Evolutionary conservation across 306 rosid species (phyloP), one percentile per base, ranked within the genome.

Genomic region (Amphicarpaea edgeworthii): DNA sequence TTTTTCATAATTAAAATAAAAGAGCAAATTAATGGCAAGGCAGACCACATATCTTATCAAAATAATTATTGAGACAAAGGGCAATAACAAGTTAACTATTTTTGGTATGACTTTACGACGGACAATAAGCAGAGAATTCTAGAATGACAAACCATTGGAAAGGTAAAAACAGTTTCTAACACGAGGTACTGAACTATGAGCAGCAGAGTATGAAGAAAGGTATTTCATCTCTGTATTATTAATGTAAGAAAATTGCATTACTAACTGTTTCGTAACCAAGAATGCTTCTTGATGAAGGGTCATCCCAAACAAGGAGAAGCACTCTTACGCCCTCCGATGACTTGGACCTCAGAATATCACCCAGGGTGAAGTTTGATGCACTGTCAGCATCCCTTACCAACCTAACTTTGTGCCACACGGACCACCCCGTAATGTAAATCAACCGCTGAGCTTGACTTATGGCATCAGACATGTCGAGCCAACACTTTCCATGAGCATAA

Each of bases 281-380:
- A 83, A 95, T 92, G 86, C 68, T 95, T 83, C 97, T 92, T 47
- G 99, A 95, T 17, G 99, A 86, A 20, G 97, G 99, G 70, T 95
- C 99, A 78, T 95, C 99, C 99, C 99, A 95, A 68, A 95, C 79
- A 84, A 95, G 99, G 51, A 95, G 93, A 83, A 95, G 88, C 83
- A 95, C 99, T 61, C 99, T 88, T 67, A 95, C 97, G 83, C 99
- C 99, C 76, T 95, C 97, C 77, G 87, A 92, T 26, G 99, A 95
- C 85, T 90, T 95, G 14, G 91, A 46, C 86, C 92, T 89, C 74
- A 95, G 83, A 76, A 95, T 88, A 21, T 95, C 96, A 23, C 99
- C 99, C 19, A 95, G 77, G 46, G 85, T 82, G 74, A 12, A 62
- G 19, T 82, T 65, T 53, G 93, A 70, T 53, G 83, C 77, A 34